Evolutionary conservation across 805 yeast species (phyloP).

Genomic region (Pichia eremophila): DNA sequence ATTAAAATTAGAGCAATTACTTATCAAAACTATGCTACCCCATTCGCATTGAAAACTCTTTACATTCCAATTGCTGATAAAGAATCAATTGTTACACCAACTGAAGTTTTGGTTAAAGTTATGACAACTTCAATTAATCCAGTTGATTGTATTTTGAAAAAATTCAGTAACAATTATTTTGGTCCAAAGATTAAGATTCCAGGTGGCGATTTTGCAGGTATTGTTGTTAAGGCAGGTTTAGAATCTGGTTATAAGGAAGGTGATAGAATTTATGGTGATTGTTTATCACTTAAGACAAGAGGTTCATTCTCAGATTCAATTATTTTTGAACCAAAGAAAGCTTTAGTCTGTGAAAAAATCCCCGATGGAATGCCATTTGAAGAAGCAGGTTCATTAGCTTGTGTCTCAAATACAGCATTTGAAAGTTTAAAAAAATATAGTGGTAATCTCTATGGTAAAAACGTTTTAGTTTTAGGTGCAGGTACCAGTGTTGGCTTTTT

Average conservation of each 20-base stretch:
- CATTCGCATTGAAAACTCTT: slow-evolving; percentile 5
- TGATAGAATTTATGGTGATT: slow-evolving; percentile 16
- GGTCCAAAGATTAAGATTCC: slow-evolving; percentile 10
- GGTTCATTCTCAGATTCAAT: slow-evolving; percentile 43
- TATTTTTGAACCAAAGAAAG: slow-evolving; percentile 25
- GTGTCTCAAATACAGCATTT: slow-evolving; percentile 57
- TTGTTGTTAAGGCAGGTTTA: slow-evolving; percentile 15
- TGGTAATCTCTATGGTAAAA: slow-evolving; percentile 25
- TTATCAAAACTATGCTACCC: slow-evolving; percentile 9
- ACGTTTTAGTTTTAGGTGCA: slow-evolving; percentile 62
- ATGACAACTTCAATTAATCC: slow-evolving; percentile 18
- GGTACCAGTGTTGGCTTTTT: slow-evolving; percentile 60
- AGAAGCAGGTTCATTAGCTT: slow-evolving; percentile 59
- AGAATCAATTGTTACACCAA: slow-evolving; percentile 6
- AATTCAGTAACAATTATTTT: slow-evolving; percentile 3
- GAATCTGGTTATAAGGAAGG: slow-evolving; percentile 12
- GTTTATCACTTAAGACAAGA: neutral
- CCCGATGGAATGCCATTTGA: slow-evolving; percentile 39
- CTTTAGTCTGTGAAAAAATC: slow-evolving; percentile 24
- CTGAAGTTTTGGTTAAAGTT: slow-evolving; percentile 13
- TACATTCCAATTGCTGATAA: slow-evolving; percentile 4
- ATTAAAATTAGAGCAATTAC: slow-evolving; percentile 11
- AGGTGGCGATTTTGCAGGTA: slow-evolving; percentile 21
- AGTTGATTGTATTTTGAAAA: slow-evolving; percentile 12
- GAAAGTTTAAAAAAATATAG: slow-evolving; percentile 9